Evolutionary conservation across 2,329 filamentous ascomycete genomes (phyloP), one percentile per base, ranked within the genome.

Genomic region (Teratosphaeria zuluensis): DNA sequence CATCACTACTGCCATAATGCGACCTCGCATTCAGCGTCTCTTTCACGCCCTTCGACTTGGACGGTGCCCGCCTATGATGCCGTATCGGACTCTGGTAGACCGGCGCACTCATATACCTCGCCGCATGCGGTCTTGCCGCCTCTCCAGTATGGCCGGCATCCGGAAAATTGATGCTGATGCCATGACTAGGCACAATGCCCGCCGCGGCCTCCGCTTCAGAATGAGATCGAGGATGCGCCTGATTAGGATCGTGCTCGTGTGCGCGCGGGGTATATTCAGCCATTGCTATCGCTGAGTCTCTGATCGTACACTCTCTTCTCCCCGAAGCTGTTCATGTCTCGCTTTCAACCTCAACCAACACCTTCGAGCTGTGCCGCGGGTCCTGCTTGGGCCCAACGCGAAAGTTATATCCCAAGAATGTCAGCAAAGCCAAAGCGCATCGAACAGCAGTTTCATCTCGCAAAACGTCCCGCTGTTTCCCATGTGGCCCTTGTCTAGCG

Each of bases 11-110:
- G 61, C 84, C 87, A 74, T 95, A 95, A 70, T 94, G 86, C 32
- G 90, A 92, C 60, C 85, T 85, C 57, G 92, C 92, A 78, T 96
- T 87, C 68, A 96, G 84, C 2, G 92, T 96, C 84, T 96, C 92
- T 88, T 88, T 88, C 62, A 88, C 84, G 65, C 77, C 78, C 71
- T 81, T 79, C 53, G 82, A 81, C 53, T 79, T 77, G 57, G 84
- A 86, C 56, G 81, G 80, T 57, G 80, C 80, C 61, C 84, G 81
- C 64, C 77, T 79, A 73, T 87, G 84, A 70, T 88, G 85, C 73
- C 85, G 78, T 55, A 84, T 75, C n/a, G 84, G 84, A 67, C 81
- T 85, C 63, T 82, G 80, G 72, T 82, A 84, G 57, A 80, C 78
- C 64, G 83, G 80, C 52, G 76, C 74, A 56, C 83, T 81, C 79